These are phyloP conservation scores for Erodium chrysanthum DNA, from an alignment of 441 rosid species.

Conservation along the genomic window DNA sequence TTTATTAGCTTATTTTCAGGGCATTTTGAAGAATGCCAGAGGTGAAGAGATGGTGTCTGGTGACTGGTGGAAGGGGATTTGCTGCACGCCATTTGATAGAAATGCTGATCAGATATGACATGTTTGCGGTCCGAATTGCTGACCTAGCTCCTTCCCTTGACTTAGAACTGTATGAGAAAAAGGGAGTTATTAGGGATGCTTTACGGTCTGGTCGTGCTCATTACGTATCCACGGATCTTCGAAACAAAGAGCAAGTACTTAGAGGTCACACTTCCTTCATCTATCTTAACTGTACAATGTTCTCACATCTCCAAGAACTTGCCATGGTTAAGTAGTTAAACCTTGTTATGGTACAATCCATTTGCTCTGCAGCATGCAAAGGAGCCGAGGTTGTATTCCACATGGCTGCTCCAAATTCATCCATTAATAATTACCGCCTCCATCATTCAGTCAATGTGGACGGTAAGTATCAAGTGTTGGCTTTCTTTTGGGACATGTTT, in stretches of 20 bases:
- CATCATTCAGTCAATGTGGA: conserved; percentile 79
- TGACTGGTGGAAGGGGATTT: conserved; percentile 82
- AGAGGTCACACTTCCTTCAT: conserved; percentile 36
- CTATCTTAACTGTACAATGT: neutral
- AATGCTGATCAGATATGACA: conserved; percentile 43
- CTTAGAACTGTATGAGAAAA: conserved; percentile 52
- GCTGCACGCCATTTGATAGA: conserved; percentile 76
- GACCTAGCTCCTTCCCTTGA: conserved; percentile 53
- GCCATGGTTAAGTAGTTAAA: neutral
- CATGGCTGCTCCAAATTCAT: conserved; percentile 94
- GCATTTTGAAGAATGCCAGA: conserved; percentile 2
- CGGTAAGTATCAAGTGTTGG: conserved; percentile 31
- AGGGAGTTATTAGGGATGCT: conserved; percentile 52
- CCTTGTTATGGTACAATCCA: neutral
- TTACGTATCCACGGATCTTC: conserved; percentile 60
- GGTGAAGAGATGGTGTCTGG: conserved; percentile 59
- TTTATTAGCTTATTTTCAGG: neutral
- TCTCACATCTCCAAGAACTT: neutral
- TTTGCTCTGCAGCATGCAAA: conserved; percentile 38
- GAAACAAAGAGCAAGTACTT: conserved; percentile 59
- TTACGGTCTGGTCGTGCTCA: conserved; percentile 50
- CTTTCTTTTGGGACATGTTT: neutral
- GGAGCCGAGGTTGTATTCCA: conserved; percentile 84
- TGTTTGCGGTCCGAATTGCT: conserved; percentile 50
- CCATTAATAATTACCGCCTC: conserved; percentile 58